Evolutionary conservation across 2,329 filamentous ascomycete species (phyloP), one percentile per base, ranked within the genome.

Genomic region (Neoarthrinium moseri): DNA sequence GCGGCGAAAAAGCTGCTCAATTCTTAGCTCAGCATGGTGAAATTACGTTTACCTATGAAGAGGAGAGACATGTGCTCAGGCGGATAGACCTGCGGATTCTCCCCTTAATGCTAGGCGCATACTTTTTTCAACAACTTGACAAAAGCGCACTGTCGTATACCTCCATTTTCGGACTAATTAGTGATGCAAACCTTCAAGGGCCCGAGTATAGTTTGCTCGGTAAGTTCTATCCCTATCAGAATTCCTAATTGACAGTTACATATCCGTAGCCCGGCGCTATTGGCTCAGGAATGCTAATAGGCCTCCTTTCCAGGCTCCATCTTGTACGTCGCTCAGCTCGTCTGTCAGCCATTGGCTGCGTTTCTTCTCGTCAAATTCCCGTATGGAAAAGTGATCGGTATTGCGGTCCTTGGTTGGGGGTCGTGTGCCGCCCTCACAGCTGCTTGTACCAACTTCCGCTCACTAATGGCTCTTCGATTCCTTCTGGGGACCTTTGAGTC

Each of bases 41-140:
- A 23, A 60, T 65, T 5, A 56, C 61, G 0, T 78, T 78, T 51
- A 70, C 66, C 1, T 71, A 70, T 45, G 72, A 77, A 30, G 75
- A 79, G 54, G 75, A 78, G 51, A 68, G 66, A n/a, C 60, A 53
- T 2, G 69, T 73, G 4, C 51, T 73, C n/a, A 62, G 60, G 18
- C 64, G 64, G n/a, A 77, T 80, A 37, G 76, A 81, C 51, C 51
- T 60, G 8, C 71, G 71, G 0, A 65, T 81, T 6, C 63, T 81
- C 1, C 72, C 74, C 5, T 62, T 81, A 5, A 59, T 81, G 6
- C 66, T 80, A 2, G 69, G 72, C 2, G 75, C 77, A 5, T 83
- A 83, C 61, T 81, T 80, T 60, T 75, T 81, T 51, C 77, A 81
- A 52, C 74, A 79, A 50, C 70, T 80, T 8, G 75, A 79, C 59